These are phyloP conservation scores for Pseudogymnoascus destructans DNA, from an alignment of 2,329 filamentous ascomycete species.

Conservation along the genomic window DNA sequence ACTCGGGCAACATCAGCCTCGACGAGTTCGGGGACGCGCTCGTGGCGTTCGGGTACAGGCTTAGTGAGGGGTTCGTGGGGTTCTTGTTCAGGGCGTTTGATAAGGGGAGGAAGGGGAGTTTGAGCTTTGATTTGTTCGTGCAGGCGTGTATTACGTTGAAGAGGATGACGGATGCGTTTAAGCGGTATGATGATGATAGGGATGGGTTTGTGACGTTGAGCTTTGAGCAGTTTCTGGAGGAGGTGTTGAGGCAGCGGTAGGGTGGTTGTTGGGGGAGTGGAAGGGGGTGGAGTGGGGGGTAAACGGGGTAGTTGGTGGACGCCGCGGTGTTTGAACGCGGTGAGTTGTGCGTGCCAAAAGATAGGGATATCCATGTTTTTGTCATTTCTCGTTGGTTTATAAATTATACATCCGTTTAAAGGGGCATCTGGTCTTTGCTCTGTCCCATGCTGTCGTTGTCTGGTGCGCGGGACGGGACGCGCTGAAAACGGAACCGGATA, in stretches of 20 bases:
- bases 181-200: constrained; percentile 93
- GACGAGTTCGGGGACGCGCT: constrained; percentile 83
- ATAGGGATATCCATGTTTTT: not conserved
- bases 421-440: not conserved
- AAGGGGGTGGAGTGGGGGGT: not conserved
- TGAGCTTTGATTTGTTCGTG: constrained; percentile 93
- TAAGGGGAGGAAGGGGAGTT: constrained; percentile 54
- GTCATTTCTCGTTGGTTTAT: not conserved
- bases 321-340: not conserved
- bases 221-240: constrained; percentile 69
- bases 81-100: constrained; percentile 84
- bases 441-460: not conserved
- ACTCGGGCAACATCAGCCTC: constrained; percentile 72
- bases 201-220: constrained; percentile 83
- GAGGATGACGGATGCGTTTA: constrained; percentile 98
- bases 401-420: not conserved
- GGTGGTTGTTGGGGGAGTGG: not conserved
- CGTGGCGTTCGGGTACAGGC: constrained; percentile 82
- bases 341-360: not conserved
- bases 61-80: constrained; percentile 71
- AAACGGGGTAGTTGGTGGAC: not conserved
- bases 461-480: not conserved
- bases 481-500: not conserved
- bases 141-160: constrained; percentile 95
- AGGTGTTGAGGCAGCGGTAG: constrained; percentile 48